Evolutionary conservation across 441 rosid species (phyloP).

Genomic region (Gossypium lobatum): DNA sequence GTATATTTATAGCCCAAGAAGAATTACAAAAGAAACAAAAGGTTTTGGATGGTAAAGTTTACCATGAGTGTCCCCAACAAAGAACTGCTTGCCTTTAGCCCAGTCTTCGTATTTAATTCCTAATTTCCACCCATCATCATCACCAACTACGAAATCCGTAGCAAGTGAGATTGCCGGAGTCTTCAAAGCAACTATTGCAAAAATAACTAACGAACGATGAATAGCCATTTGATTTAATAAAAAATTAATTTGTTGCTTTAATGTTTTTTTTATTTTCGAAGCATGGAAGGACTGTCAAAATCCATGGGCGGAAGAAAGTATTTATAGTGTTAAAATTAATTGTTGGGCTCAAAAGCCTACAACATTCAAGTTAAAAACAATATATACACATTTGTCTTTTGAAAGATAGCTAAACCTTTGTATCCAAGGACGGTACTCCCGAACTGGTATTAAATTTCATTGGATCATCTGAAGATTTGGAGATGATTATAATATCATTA

Average conservation of each 20-base stretch:
- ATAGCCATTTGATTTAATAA: neutral
- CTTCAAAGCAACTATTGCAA: conserved; percentile 18
- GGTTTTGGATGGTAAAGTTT: neutral
- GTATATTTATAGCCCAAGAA: neutral
- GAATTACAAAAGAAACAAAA: neutral
- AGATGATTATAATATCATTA: no score
- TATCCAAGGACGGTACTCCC: neutral
- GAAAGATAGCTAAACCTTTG: neutral
- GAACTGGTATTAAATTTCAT: neutral
- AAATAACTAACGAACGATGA: neutral
- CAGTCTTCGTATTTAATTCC: conserved; percentile 23
- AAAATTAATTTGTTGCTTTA: neutral
- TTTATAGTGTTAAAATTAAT: neutral
- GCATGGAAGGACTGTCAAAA: neutral
- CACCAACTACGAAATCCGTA: conserved; percentile 29
- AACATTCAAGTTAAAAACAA: neutral
- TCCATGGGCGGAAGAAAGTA: neutral
- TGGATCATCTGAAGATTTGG: no score
- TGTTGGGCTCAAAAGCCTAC: neutral
- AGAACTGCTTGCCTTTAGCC: conserved; percentile 30
- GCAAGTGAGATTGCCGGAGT: conserved; percentile 33
- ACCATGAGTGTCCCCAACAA: conserved; percentile 38
- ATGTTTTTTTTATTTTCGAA: neutral
- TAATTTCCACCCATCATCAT: conserved; percentile 20
- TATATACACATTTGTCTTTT: neutral